Evolutionary conservation across 129 eudicot genomes (phyloP), one percentile per base, ranked within the genome.

Genomic region (Flaveria ramosissima): DNA sequence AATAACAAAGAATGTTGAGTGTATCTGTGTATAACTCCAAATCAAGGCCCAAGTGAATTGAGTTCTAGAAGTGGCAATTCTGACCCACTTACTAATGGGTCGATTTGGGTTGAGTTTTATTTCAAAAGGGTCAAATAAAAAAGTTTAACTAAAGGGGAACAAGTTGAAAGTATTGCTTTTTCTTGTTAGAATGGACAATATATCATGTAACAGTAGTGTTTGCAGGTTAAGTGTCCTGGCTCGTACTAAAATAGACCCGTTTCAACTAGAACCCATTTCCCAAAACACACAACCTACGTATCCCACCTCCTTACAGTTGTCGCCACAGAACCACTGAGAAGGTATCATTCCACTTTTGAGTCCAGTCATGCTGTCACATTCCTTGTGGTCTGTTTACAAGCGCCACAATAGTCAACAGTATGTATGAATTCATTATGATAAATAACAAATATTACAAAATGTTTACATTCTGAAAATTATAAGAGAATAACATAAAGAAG

Each of bases 241-340:
- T 21, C 17, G 46, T 7, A 10, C 59, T 10, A 32, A 50, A 52
- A 60, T n/a, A 5, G 73, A 68, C 73, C 57, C 59, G 45, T 70
- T 26, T 59, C 66, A 15, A 73, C 68, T 61, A 17, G 55, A 42
- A 21, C 12, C 19, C 21, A 15, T 67, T 39, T 73, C 20, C 71
- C 20, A 15, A 16, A 41, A 59, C 46, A 16, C 39, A 24, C 17
- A 17, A 19, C 21, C 65, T 71, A 20, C 41, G 11, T 74, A 63
- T 68, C 60, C 66, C 85, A 91, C 97, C 90, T 88, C 86, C 67
- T 84, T 84, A 82, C 97, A 91, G 77, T 87, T 72, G 62, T 81
- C 85, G 17, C 96, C 79, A 77, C 99, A 94, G 76, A 91, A 91
- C 99, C 97, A 89, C 71, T 86, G 69, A 63, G 85, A 85, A 65